Base-by-base conservation (phyloP, 495 filamentous ascomycete genomes). In the Neurospora sp. region DNA sequence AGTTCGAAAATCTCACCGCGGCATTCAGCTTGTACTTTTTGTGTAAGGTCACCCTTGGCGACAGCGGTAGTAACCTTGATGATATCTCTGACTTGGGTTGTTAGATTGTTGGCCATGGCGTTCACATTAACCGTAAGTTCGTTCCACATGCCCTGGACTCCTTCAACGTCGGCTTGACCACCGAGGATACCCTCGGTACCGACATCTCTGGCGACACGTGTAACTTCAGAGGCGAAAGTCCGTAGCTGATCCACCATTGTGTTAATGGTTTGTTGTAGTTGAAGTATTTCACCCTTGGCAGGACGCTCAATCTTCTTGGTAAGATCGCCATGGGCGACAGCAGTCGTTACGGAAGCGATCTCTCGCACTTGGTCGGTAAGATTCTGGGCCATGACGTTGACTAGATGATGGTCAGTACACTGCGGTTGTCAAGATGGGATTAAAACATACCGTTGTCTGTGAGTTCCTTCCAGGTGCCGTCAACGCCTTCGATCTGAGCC, bases 181-280 rank as follows among this genome's bases (percentile, higher is more conserved):
- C 96, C 96, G 20, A 99, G 89, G 65, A 97, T 94, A 86, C 96
- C 96, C 83, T 98, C 95, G 35, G 94, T 97, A 70, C 96, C 96
- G 80, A 98, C 96, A 83, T 98, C 96, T 80, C 95, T 89, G 71
- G 96, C 94, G 12, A 99, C 96, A 74, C 93, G 91, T 16, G 94
- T 98, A 72, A 99, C 96, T 85, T 99, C 95, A 18, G 93, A 95
- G 59, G 96, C 96, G 83, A 99, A 99, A 12, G 94, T 97, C 72
- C 94, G 90, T 69, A 99, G 86, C 83, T 99, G 96, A 77, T 97
- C 95, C 78, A 99, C 96, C 96, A 99, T 99, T 80, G 92, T 97
- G 77, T 99, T 99, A 76, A 99, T 98, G 0, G 96, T 99, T 79
- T 97, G 93, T 81, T 99, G 96, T 31, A 99, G 86, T 79, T 98